Evolutionary conservation across 2,329 filamentous ascomycete genomes (phyloP).

Genomic region (Fusarium coffeatum): DNA sequence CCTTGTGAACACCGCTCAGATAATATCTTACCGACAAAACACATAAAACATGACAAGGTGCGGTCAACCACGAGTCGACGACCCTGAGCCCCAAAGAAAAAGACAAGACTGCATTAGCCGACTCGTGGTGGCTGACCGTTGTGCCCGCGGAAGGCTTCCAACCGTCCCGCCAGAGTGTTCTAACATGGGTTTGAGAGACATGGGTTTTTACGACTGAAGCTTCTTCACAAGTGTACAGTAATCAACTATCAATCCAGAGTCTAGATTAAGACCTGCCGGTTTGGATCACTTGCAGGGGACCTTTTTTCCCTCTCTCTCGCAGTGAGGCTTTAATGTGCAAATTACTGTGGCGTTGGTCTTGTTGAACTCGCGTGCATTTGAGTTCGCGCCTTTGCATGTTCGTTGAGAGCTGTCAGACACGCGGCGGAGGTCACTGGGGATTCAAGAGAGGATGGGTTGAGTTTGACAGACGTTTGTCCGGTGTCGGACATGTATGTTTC

Average conservation of each 20-base stretch:
- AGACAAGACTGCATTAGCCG: constrained; percentile 41
- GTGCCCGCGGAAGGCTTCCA: constrained; percentile 40
- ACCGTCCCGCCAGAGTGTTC: constrained; percentile 34
- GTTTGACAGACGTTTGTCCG: constrained; percentile 9
- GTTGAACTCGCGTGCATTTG: constrained; percentile 27
- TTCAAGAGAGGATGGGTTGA: not conserved
- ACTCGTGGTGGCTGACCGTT: constrained; percentile 26
- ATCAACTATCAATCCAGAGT: not conserved
- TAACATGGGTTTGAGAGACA: not conserved
- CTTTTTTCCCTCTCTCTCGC: constrained; percentile 13
- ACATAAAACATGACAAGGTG: constrained; percentile 2
- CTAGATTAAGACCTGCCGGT: constrained; percentile 25
- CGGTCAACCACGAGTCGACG: constrained; percentile 29
- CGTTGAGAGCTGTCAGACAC: constrained; percentile 30
- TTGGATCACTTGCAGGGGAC: constrained; percentile 29
- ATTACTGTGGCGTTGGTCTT: constrained; percentile 25
- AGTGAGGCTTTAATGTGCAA: constrained; percentile 25
- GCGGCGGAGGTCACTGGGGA: not conserved
- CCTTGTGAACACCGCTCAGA: not conserved
- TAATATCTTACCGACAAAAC: constrained; percentile 13
- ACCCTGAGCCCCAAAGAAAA: constrained; percentile 31
- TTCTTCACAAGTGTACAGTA: not conserved
- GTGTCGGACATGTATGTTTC: constrained; percentile 28
- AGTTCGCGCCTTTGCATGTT: constrained; percentile 31
- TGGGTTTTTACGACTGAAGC: constrained; percentile 5